A percentile compares a stretch with the other conserved stretches of the same genome.
These are phyloP conservation scores for Fusarium bulbicola DNA, from an alignment of 2,329 filamentous ascomycete genomes.

Conservation along the genomic window DNA sequence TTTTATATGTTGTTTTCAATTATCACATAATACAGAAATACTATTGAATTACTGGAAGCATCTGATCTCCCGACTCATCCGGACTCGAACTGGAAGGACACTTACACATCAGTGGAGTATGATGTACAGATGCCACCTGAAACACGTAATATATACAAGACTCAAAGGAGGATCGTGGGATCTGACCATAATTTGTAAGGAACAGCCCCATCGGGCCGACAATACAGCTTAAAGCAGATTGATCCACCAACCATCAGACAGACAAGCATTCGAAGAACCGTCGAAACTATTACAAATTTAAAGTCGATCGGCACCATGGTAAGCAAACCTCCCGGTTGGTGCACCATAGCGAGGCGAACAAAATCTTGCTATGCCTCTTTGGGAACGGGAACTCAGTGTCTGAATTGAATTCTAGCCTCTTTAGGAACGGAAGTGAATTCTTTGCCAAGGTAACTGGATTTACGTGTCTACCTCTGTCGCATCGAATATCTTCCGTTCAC, in stretches of 20 bases:
- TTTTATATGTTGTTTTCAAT: accelerated
- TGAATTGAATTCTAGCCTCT: background rate
- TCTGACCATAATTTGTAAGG: background rate
- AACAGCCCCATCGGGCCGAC: background rate
- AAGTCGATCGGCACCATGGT: background rate
- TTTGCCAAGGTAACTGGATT: background rate
- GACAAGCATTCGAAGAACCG: background rate
- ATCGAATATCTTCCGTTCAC: background rate
- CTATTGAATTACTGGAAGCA: background rate
- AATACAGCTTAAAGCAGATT: background rate
- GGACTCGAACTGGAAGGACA: background rate
- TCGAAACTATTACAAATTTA: background rate
- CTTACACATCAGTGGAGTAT: accelerated
- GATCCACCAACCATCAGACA: background rate
- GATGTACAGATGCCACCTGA: background rate
- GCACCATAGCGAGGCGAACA: accelerated
- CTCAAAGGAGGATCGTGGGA: background rate
- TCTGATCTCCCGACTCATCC: background rate
- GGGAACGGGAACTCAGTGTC: background rate
- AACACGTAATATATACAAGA: background rate
- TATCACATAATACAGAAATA: accelerated
- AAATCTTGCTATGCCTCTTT: background rate
- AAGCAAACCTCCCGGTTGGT: background rate
- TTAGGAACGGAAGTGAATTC: background rate
- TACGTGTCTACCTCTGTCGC: background rate